phyloP scores from a whole-genome alignment of 2,329 filamentous ascomycete species.

The Colletotrichum gigasporum region DNA sequence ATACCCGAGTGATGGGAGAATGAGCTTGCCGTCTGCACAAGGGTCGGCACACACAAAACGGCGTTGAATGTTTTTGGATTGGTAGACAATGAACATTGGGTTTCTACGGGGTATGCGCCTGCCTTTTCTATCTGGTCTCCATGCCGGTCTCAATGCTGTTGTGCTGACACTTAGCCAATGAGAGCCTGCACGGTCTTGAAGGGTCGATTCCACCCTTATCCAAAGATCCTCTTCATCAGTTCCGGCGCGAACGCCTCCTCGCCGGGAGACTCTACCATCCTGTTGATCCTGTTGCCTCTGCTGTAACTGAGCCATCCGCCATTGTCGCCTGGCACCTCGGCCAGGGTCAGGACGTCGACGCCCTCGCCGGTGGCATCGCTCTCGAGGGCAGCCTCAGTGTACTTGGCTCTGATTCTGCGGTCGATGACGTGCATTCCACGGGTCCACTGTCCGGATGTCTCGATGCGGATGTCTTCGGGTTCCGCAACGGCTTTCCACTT shows the following conservation, averaged over 20 bases:
- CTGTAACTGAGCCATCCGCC: conserved; percentile 77
- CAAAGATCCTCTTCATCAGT: conserved; percentile 74
- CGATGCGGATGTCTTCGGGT: conserved; percentile 86
- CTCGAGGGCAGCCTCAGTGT: conserved; percentile 50
- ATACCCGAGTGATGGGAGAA: conserved; percentile 29
- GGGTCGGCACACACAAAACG: conserved; percentile 19
- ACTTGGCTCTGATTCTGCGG: conserved; percentile 68
- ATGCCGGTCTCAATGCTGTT: conserved; percentile 4
- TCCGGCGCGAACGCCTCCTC: conserved; percentile 72
- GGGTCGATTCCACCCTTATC: conserved; percentile 37
- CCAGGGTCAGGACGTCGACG: conserved; percentile 47
- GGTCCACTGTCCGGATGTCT: conserved; percentile 94
- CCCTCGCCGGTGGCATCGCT: conserved; percentile 39
- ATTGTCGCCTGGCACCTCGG: conserved; percentile 74
- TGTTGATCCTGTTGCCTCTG: conserved; percentile 82
- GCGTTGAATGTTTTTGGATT: conserved; percentile 29
- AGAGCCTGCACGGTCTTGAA: conserved; percentile 34
- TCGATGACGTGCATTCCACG: conserved; percentile 91
- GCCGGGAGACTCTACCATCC: conserved; percentile 77
- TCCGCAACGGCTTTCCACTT: conserved; percentile 65
- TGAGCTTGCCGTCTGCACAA: conserved; percentile 12
- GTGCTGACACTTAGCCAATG: conserved; percentile 41
- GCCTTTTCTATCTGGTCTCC: conserved; percentile 20
- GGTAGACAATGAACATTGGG: conserved; percentile 34
- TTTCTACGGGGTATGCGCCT: conserved; percentile 32